phyloP scores from a whole-genome alignment of 2,329 filamentous ascomycete genomes.

The Dothiorella sarmentorum region DNA sequence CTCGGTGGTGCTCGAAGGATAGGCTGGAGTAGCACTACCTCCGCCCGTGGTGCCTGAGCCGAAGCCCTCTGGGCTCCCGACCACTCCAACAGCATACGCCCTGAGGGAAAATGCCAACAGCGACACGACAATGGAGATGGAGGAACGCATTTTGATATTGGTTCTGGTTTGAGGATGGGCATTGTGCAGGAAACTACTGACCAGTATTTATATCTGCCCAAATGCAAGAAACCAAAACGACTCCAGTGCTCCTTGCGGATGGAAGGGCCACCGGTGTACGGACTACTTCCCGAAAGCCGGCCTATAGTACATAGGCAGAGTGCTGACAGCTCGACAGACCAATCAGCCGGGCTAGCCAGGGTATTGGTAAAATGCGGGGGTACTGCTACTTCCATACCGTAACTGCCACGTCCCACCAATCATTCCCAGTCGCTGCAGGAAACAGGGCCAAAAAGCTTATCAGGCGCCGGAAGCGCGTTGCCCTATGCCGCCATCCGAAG shows the following conservation, averaged over 20 bases:
- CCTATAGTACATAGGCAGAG: slow-evolving; percentile 10
- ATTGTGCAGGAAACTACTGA: not conserved
- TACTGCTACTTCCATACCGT: not conserved
- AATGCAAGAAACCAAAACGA: not conserved
- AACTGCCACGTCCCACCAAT: slow-evolving; percentile 9
- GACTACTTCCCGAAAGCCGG: slow-evolving; percentile 5
- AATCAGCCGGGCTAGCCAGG: not conserved
- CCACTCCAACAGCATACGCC: slow-evolving; percentile 22
- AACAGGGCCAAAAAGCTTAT: not conserved
- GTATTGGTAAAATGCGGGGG: slow-evolving; percentile 15
- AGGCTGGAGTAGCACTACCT: slow-evolving; percentile 52
- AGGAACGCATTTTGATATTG: not conserved
- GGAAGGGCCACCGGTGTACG: not conserved
- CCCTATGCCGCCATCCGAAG: not conserved
- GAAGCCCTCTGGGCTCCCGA: slow-evolving; percentile 46
- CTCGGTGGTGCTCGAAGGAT: slow-evolving; percentile 53
- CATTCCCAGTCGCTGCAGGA: not conserved
- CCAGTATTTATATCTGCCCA: not conserved
- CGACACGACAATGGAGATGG: not conserved
- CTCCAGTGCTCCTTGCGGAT: not conserved
- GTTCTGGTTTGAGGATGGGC: not conserved
- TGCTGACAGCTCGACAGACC: not conserved
- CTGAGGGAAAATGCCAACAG: not conserved
- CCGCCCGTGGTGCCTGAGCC: slow-evolving; percentile 59
- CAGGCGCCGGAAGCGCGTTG: not conserved